Conservation (phyloP, 345 rosid species). For the Dimocarpus longan region DNA sequence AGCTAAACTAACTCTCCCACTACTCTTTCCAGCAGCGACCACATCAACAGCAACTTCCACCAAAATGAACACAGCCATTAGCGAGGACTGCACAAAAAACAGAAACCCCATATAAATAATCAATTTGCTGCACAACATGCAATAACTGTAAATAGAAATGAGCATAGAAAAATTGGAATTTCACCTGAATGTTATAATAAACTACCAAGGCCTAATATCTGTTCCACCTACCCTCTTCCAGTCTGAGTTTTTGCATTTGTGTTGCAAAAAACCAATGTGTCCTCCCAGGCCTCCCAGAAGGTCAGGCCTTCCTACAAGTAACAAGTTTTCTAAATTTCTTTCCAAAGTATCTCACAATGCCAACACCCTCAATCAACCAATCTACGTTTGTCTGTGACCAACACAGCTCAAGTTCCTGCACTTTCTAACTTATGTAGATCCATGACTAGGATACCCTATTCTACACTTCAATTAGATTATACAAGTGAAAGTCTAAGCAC, state of each 20-base stretch:
- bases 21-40: slow-evolving; percentile 12
- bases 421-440: not conserved
- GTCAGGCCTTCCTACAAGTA: not conserved
- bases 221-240: not conserved
- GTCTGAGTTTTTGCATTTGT: not conserved
- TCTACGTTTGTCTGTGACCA: not conserved
- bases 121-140: not conserved
- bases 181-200: not conserved
- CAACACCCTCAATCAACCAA: not conserved
- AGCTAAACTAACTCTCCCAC: not conserved
- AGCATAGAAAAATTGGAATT: not conserved
- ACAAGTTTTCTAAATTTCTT: not conserved
- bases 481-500: not conserved
- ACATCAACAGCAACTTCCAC: not conserved
- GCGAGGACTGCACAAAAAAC: slow-evolving; percentile 31
- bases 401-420: not conserved
- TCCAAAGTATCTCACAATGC: not conserved
- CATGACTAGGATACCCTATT: not conserved
- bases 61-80: slow-evolving; percentile 7
- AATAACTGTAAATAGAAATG: not conserved
- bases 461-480: not conserved
- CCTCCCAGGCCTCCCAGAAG: not conserved
- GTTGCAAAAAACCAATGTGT: not conserved
- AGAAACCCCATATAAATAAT: not conserved
- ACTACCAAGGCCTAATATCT: not conserved